Base-by-base conservation (phyloP, 352 stramenopile species). In the Globisporangium recalcitrans region DNA sequence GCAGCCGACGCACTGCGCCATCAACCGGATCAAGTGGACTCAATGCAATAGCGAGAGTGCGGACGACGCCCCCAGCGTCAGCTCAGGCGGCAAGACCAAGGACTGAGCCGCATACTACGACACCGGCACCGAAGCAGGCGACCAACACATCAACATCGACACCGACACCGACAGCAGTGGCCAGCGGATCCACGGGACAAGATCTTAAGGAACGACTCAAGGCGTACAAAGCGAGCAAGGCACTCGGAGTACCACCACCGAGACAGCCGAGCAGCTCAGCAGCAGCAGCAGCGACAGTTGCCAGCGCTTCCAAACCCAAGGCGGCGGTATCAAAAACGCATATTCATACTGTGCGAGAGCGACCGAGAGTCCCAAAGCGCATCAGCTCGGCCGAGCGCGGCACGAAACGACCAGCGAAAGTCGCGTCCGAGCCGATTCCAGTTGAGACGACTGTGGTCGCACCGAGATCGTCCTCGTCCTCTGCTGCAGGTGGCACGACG, bases 171-270 rank as follows among this genome's bases (percentile, higher is more conserved):
- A 21, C 10, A 38, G 3, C 14, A 16, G 14, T 36, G 11, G 16
- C 31, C 9, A 48, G 24, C 8, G 27, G 19, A 16, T 59, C 40
- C 1, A 48, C 32, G 9, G 48, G 14, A 3, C 32, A 57, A n/a
- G 70, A 77, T 47, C 62, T 83, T 36, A 75, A 63, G 14, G 72
- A 80, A 51, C 75, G 77, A 26, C 58, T 85, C 11, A 67, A 72
- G 42, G 58, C 65, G 59, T 85, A 78, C 52, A 69, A 71, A 48
- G 77, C 72, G 9, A 80, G 55, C 51, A 85, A 85, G 38, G 53
- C 64, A 32, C 62, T 69, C 13, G 34, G 48, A 46, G 47, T 52
- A 16, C 42, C 38, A 4, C 7, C 38, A 2, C 48, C 63, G 32
- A 58, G 56, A 31, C 21, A 61, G 8, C 21, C 31, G 19, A 10